Base-by-base conservation (phyloP, 2,329 filamentous ascomycete genomes). In the Aspergillus tamarii region DNA sequence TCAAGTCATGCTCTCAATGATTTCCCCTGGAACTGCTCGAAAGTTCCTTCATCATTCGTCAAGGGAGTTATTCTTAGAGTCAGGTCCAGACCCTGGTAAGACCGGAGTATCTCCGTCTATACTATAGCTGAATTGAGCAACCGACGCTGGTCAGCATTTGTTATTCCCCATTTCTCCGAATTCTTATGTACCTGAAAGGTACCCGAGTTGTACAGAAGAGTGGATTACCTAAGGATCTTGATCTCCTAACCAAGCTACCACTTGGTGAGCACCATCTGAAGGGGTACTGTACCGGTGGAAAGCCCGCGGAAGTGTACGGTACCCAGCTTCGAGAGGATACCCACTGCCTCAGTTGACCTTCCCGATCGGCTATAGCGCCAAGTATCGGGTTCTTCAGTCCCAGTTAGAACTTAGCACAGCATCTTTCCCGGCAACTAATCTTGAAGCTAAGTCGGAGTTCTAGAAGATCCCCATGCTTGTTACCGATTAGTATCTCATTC, bases 401-500 rank as follows among this genome's bases (percentile, higher is more conserved):
- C 48, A 43, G 34, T 12, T 53, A 59, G 28, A 28, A 32, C 36
- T n/a, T 41, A 60, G 30, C 28, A 36, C 41, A 45, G 41, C 19
- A 36, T 32, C 28, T 59, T 19, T 48, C 34, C 46, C 46, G 57
- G 28, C 46, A 39, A 54, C 58, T 64, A 63, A 59, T 28, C 48
- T 52, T 52, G 28, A 34, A 52, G 48, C 61, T 65, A 59, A 61
- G 43, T 64, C 50, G 61, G 54, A 34, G 61, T 58, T 64, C 61
- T 61, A 45, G 61, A 63, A 56, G 64, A 66, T 66, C 64, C 61
- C 56, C 58, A 59, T 66, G 64, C 64, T 64, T 66, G 60, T 66
- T 62, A 64, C 57, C 60, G 54, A 48, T 36, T 63, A 63, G 61
- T 58, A 59, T 57, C 57, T 32, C 43, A 61, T 60, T 45, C 48